Evolutionary conservation across 257 asterid genomes (phyloP).

Genomic region (Verbena officinalis): DNA sequence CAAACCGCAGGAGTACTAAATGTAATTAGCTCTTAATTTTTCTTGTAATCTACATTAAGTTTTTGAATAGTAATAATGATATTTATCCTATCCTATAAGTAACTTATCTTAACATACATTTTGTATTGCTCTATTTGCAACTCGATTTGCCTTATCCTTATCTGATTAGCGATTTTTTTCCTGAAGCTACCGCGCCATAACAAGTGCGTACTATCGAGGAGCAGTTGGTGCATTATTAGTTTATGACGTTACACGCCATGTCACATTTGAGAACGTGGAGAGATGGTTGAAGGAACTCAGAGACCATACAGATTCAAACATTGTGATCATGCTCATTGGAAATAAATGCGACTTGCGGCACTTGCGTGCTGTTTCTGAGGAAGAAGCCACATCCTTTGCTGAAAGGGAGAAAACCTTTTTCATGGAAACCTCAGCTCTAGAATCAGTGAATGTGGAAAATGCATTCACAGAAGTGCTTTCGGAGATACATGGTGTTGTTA

Average conservation of each 20-base stretch:
- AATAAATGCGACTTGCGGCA: slow-evolving; percentile 43
- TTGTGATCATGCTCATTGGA: slow-evolving; percentile 41
- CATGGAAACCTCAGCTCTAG: slow-evolving; percentile 46
- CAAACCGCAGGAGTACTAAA: too few relatives aligned
- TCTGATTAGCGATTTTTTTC: background rate
- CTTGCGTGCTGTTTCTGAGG: slow-evolving; percentile 41
- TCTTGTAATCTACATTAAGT: too few relatives aligned
- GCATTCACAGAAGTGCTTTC: slow-evolving; percentile 45
- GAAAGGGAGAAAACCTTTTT: slow-evolving; percentile 40
- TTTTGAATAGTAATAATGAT: too few relatives aligned
- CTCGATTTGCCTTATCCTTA: background rate
- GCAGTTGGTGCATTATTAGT: slow-evolving; percentile 48
- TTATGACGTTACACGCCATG: slow-evolving; percentile 44
- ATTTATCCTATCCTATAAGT: too few relatives aligned
- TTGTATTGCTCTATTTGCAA: background rate
- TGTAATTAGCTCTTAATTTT: too few relatives aligned
- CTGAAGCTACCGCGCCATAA: slow-evolving; percentile 46
- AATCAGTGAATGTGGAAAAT: slow-evolving; percentile 40
- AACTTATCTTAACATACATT: background rate
- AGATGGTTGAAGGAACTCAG: slow-evolving; percentile 47
- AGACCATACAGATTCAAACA: slow-evolving; percentile 43
- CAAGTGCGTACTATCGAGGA: slow-evolving; percentile 49
- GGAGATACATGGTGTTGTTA: slow-evolving; percentile 40
- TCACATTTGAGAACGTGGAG: slow-evolving; percentile 45
- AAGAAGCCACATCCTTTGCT: slow-evolving; percentile 43